These are phyloP conservation scores for Lentinus brumalis DNA, from an alignment of 768 basidiomycete species.

Conservation along the genomic window DNA sequence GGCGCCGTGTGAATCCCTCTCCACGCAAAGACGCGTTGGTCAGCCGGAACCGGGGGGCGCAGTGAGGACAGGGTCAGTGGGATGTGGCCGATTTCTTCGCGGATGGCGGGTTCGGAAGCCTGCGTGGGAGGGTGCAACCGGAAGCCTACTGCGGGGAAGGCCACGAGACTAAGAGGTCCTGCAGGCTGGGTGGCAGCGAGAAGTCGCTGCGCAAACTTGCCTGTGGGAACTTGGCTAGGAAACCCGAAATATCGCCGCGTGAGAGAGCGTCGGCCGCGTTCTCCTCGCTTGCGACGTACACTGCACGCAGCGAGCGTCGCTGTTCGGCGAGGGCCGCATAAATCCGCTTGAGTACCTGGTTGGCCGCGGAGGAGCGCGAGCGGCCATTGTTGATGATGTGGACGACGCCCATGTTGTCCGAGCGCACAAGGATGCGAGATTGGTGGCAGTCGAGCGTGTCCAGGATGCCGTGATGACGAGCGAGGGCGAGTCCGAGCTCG, in stretches of 20 bases:
- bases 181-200: not conserved
- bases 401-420: conserved; percentile 40
- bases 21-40: conserved; percentile 30
- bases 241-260: conserved; percentile 27
- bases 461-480: not conserved
- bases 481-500: conserved; percentile 34
- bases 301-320: conserved; percentile 14
- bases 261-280: conserved; percentile 38
- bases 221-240: conserved; percentile 22
- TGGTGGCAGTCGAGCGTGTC: not conserved
- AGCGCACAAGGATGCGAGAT: conserved; percentile 24
- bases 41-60: conserved; percentile 16
- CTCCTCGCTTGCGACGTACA: conserved; percentile 24
- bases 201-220: not conserved
- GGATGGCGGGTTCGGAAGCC: not conserved
- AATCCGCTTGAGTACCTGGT: conserved; percentile 32
- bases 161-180: too few relatives aligned
- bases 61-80: too few relatives aligned
- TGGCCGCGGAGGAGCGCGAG: conserved; percentile 29
- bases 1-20: conserved; percentile 35
- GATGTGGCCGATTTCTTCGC: conserved; percentile 3
- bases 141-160: not conserved
- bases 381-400: conserved; percentile 32
- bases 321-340: conserved; percentile 28
- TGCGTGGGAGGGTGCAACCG: not conserved